phyloP scores from a whole-genome alignment of 805 yeast species.

The Wickerhamiella cacticola region DNA sequence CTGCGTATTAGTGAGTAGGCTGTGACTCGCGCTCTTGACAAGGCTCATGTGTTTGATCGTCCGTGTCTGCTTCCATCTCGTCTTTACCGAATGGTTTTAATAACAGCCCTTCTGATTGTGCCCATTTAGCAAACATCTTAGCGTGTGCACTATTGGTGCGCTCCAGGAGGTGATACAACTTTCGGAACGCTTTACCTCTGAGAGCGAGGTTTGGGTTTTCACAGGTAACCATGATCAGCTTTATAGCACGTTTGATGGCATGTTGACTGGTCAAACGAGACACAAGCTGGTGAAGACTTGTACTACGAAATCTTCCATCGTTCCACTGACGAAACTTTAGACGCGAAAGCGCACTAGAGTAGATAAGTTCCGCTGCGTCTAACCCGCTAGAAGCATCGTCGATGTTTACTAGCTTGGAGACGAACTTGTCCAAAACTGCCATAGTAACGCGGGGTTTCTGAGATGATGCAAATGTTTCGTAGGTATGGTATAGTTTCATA shows the following conservation, averaged over 20 bases:
- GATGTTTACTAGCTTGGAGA: conserved; percentile 16
- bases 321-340: conserved; percentile 11
- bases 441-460: conserved; percentile 9
- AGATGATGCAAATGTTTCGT: conserved; percentile 10
- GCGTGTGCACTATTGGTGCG: background rate
- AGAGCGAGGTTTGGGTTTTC: background rate
- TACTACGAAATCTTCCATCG: conserved; percentile 2
- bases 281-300: conserved; percentile 1
- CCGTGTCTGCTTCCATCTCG: too few relatives aligned
- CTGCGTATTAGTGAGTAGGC: too few relatives aligned
- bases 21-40: too few relatives aligned
- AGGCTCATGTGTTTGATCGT: too few relatives aligned
- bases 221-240: background rate
- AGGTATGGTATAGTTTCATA: conserved; percentile 16
- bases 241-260: background rate
- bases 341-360: conserved; percentile 15
- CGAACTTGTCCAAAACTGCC: conserved; percentile 22
- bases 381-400: conserved; percentile 12
- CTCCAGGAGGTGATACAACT: background rate
- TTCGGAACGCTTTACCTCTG: conserved; percentile 4
- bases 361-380: conserved; percentile 19
- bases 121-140: background rate
- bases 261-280: background rate
- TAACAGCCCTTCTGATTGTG: background rate
- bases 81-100: background rate